A percentile compares a stretch with the other conserved stretches of the same genome.
Conservation (phyloP, 2,329 filamentous ascomycete species). For the Plenodomus lindquistii region DNA sequence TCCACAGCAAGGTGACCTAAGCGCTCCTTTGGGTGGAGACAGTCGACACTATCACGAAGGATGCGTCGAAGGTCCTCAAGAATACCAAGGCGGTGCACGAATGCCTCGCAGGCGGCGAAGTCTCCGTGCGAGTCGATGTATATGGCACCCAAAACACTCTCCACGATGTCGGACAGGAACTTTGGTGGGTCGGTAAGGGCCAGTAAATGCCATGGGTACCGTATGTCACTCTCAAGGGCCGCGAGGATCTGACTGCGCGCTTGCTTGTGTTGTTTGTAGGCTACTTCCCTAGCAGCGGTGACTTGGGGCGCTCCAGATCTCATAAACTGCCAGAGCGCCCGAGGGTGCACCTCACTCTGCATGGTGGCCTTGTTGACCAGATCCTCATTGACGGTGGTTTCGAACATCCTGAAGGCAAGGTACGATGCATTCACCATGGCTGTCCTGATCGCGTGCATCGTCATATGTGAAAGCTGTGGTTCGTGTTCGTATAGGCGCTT, state of each 20-base stretch:
- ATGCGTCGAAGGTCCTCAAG: slow-evolving; percentile 65
- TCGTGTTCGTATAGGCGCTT: slow-evolving; percentile 60
- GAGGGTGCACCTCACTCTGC: slow-evolving; percentile 26
- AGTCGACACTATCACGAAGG: slow-evolving; percentile 54
- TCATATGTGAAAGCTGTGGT: slow-evolving; percentile 53
- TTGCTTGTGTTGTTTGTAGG: slow-evolving; percentile 51
- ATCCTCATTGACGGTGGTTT: slow-evolving; percentile 49
- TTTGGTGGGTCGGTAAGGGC: slow-evolving; percentile 54
- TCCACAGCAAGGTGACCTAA: slow-evolving; percentile 62
- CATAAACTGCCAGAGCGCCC: slow-evolving; percentile 71
- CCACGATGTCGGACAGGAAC: slow-evolving; percentile 61
- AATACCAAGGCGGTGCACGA: slow-evolving; percentile 69
- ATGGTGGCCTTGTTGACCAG: slow-evolving; percentile 37
- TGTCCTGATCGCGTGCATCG: slow-evolving; percentile 78
- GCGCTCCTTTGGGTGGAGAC: slow-evolving; percentile 69
- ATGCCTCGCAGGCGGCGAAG: slow-evolving; percentile 54
- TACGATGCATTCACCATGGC: slow-evolving; percentile 80
- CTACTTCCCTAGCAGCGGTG: slow-evolving; percentile 50
- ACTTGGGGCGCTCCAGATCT: slow-evolving; percentile 60
- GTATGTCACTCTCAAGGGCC: slow-evolving; percentile 54
- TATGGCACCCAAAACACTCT: slow-evolving; percentile 78
- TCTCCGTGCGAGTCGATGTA: slow-evolving; percentile 68
- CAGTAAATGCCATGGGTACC: slow-evolving; percentile 79
- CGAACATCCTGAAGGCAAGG: slow-evolving; percentile 75
- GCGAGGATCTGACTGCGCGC: slow-evolving; percentile 56